Percentiles rank a stretch among this genome's conserved stretches.
These are phyloP conservation scores for Phialocephala sp. DNA, from an alignment of 2,329 filamentous ascomycete genomes.

Conservation along the genomic window DNA sequence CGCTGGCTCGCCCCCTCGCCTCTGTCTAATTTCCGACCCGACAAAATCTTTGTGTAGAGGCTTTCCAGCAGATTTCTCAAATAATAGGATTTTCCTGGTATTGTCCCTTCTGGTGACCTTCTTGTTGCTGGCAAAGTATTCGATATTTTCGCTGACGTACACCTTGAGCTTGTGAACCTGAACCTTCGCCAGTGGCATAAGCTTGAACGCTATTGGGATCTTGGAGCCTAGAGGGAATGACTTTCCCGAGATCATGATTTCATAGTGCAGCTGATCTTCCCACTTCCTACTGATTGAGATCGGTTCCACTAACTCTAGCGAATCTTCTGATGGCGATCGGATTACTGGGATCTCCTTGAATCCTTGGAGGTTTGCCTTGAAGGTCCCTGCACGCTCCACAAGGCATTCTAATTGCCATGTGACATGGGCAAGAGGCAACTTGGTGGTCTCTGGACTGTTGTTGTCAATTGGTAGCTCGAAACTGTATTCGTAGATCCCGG, in stretches of 20 bases:
- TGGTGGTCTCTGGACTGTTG: conserved; percentile 73
- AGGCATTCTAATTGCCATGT: conserved; percentile 73
- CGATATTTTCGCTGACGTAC: conserved; percentile 73
- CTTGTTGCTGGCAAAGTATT: conserved; percentile 72
- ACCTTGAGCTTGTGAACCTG: conserved; percentile 78
- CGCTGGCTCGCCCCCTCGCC: conserved; percentile 69
- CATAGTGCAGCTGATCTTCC: conserved; percentile 79
- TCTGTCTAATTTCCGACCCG: conserved; percentile 68
- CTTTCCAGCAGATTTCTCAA: conserved; percentile 73
- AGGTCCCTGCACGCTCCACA: conserved; percentile 72
- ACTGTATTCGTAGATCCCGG: conserved; percentile 51
- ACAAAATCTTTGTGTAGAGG: conserved; percentile 67
- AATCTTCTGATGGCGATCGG: conserved; percentile 71
- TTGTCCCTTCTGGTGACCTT: conserved; percentile 71
- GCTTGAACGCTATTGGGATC: conserved; percentile 77
- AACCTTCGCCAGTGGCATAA: conserved; percentile 75
- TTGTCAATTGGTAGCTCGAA: conserved; percentile 87
- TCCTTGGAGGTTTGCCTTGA: conserved; percentile 71
- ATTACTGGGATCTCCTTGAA: conserved; percentile 71
- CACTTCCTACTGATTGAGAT: conserved; percentile 78
- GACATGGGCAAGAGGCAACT: conserved; percentile 72
- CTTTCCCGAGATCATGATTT: conserved; percentile 79
- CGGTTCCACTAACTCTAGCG: conserved; percentile 73
- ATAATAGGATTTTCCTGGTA: conserved; percentile 69
- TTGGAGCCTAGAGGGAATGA: conserved; percentile 74